phyloP scores from a whole-genome alignment of 73 alveolate species.

The Paramecium biaurelia region DNA sequence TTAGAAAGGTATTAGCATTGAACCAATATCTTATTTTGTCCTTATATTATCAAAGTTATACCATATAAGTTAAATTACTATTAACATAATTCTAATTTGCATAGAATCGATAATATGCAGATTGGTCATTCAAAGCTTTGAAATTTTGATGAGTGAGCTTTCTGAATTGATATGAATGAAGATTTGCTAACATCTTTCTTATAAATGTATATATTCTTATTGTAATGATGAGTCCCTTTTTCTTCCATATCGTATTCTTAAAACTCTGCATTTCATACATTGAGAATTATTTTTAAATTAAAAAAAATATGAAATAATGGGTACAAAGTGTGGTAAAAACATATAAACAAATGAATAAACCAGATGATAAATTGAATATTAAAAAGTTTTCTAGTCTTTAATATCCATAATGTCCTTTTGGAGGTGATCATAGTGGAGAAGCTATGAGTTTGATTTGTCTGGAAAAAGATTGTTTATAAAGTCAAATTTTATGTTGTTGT shows the following conservation, averaged over 20 bases:
- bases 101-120: neutral
- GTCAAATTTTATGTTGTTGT: neutral
- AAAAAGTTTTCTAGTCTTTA: neutral
- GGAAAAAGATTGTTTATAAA: constrained; percentile 11
- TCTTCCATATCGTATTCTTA: neutral
- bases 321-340: neutral
- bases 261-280: neutral
- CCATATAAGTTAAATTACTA: neutral
- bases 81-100: neutral
- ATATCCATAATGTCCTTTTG: constrained; percentile 5
- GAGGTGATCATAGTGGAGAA: constrained; percentile 41
- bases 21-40: neutral
- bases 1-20: neutral
- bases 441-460: constrained; percentile 24
- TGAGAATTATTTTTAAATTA: neutral
- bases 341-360: neutral
- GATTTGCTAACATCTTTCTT: neutral
- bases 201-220: neutral
- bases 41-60: neutral
- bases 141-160: neutral
- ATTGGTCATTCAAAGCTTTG: neutral
- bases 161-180: neutral
- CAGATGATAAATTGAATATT: neutral
- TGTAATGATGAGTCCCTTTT: neutral
- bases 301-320: constrained; percentile 10